Percentiles rank a stretch among this genome's conserved stretches.
Evolutionary conservation across 352 stramenopile genomes (phyloP).

Genomic region (Phytophthora citricola): DNA sequence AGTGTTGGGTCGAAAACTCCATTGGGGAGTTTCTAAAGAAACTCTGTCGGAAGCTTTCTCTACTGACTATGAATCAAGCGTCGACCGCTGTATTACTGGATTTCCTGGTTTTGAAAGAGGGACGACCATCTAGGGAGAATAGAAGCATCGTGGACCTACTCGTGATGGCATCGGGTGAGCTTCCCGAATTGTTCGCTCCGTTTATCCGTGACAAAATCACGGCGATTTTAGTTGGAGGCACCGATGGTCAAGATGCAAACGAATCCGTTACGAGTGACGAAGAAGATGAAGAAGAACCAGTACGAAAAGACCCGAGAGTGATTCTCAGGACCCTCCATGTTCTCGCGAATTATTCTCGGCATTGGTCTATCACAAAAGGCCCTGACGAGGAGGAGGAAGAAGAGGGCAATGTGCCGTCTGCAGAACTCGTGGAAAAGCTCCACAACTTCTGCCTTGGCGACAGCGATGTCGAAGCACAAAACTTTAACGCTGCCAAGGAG

Average conservation of each 20-base stretch:
- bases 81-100: slow-evolving; percentile 45
- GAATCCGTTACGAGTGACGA: slow-evolving; percentile 28
- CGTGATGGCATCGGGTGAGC: slow-evolving; percentile 52
- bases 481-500: slow-evolving; percentile 38
- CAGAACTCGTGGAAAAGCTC: slow-evolving; percentile 46
- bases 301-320: slow-evolving; percentile 51
- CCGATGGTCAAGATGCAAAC: slow-evolving; percentile 2
- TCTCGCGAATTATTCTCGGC: slow-evolving; percentile 61
- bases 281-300: slow-evolving; percentile 43
- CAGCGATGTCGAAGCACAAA: slow-evolving; percentile 30
- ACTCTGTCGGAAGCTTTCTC: slow-evolving; percentile 79
- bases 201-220: slow-evolving; percentile 64
- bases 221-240: slow-evolving; percentile 47
- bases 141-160: slow-evolving; percentile 65
- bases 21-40: slow-evolving; percentile 82
- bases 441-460: slow-evolving; percentile 58
- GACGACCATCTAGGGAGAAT: slow-evolving; percentile 49
- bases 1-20: slow-evolving; percentile 80
- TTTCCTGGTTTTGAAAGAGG: slow-evolving; percentile 44
- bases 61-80: slow-evolving; percentile 69
- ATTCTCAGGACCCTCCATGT: slow-evolving; percentile 57
- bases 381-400: slow-evolving; percentile 25
- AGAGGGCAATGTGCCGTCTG: slow-evolving; percentile 37
- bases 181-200: slow-evolving; percentile 56
- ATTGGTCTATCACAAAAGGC: slow-evolving; percentile 42